These are phyloP conservation scores for Phialemoniopsis sp. DNA, from an alignment of 2,329 filamentous ascomycete genomes.

Conservation along the genomic window DNA sequence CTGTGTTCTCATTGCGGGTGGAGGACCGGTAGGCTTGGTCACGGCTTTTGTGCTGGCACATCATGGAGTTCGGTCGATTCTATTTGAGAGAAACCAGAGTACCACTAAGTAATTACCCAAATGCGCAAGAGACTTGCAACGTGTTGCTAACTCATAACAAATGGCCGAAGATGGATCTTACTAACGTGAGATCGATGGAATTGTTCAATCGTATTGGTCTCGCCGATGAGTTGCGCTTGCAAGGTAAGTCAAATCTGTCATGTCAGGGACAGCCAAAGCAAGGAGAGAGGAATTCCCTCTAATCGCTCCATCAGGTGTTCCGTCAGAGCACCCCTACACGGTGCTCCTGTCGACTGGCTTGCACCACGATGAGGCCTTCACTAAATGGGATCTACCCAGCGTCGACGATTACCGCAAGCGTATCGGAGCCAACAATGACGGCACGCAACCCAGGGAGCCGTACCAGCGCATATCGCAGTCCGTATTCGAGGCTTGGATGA, in stretches of 20 bases:
- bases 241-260: no score
- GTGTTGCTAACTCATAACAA: not conserved
- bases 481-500: conserved; percentile 27
- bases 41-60: conserved; percentile 2
- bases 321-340: conserved; percentile 8
- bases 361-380: conserved; percentile 6
- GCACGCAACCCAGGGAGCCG: conserved; percentile 21
- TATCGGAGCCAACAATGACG: conserved; percentile 22
- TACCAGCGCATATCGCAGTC: conserved; percentile 24
- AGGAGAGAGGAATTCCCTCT: no score
- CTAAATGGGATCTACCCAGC: conserved; percentile 9
- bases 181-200: conserved; percentile 29
- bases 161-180: conserved; percentile 33
- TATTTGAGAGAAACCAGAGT: conserved; percentile 4
- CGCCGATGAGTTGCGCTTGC: conserved; percentile 15
- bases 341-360: conserved; percentile 12
- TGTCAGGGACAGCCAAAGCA: no score
- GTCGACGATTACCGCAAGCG: conserved; percentile 10
- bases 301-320: no score
- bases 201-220: conserved; percentile 21
- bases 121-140: no score
- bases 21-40: conserved; percentile 5
- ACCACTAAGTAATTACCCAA: no score
- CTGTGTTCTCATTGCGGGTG: conserved; percentile 4
- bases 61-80: conserved; percentile 1